These are phyloP conservation scores for Lentinula guzmanii DNA, from an alignment of 768 basidiomycete genomes.

Conservation along the genomic window DNA sequence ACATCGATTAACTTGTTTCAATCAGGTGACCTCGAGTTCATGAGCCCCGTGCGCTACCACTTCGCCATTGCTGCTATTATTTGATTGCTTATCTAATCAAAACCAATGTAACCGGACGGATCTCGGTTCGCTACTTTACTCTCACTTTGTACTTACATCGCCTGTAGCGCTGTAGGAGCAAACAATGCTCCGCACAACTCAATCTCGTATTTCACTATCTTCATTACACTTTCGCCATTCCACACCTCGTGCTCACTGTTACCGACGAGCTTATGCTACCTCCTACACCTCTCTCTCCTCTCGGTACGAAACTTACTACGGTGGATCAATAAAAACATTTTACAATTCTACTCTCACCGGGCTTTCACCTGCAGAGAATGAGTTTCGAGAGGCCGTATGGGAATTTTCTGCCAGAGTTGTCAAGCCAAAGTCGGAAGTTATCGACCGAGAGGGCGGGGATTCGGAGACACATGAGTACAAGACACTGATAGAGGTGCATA, in stretches of 20 bases:
- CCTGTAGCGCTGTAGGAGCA: too few relatives aligned
- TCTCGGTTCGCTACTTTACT: neutral
- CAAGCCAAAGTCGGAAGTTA: constrained; percentile 78
- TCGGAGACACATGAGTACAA: constrained; percentile 31
- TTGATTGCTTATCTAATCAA: too few relatives aligned
- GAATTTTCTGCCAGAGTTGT: constrained; percentile 82
- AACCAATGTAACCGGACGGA: neutral
- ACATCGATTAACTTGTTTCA: too few relatives aligned
- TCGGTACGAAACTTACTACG: neutral
- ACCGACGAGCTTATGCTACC: neutral
- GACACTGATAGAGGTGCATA: constrained; percentile 66
- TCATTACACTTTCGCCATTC: too few relatives aligned
- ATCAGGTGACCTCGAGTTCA: constrained; percentile 63
- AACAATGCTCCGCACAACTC: neutral
- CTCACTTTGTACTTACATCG: neutral
- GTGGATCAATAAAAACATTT: neutral
- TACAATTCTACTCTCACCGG: neutral
- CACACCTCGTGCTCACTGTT: too few relatives aligned
- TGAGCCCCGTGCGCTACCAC: constrained; percentile 54
- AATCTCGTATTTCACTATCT: neutral
- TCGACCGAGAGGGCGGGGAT: constrained; percentile 76
- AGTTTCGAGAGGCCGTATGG: constrained; percentile 79
- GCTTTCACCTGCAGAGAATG: neutral
- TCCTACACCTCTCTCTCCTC: neutral
- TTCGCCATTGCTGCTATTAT: constrained; percentile 43